Evolutionary conservation across 495 filamentous ascomycete species (phyloP), one percentile per base, ranked within the genome.

Genomic region (Lasiosphaeria miniovina): DNA sequence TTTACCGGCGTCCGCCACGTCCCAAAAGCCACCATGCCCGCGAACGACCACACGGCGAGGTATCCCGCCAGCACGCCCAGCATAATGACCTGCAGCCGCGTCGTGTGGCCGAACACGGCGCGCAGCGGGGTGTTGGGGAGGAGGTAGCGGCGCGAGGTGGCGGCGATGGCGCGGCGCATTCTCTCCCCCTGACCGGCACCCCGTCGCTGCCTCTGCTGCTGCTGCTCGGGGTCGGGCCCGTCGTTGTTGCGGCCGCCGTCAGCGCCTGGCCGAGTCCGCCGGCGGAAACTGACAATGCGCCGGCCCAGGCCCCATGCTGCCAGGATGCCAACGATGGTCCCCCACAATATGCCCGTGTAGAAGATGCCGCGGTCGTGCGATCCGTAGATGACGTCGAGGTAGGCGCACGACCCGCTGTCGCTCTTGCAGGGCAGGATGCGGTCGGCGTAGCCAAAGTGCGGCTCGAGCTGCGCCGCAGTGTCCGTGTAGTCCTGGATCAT

Each of bases 291-390:
- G 15, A n/a, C n/a, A n/a, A n/a, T n/a, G 43, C 67, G 68, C 43
- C 69, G 67, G 4, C 43, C 60, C n/a, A 79, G 38, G 32, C 74
- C 74, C 78, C 77, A 84, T 6, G 82, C 53, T 0, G 85, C 61
- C 0, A 86, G 62, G 15, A 86, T 71, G 0, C 75, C 80, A 6
- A 71, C 71, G 52, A 88, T 75, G 12, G 76, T 78, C 0, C 77
- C 76, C 84, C 85, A 88, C 36, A 89, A 61, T 57, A 86, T 84
- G 61, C 80, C 81, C 6, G 76, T 79, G 63, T 88, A 88, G 10
- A 84, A 63, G 79, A 88, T 85, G 6, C 77, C 78, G 17, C 74
- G 54, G 60, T 85, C 83, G 61, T 89, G 85, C 40, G 78, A 76
- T 32, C 68, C 70, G 68, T 88, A 89, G 48, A 85, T 83, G 12